Evolutionary conservation across 441 rosid species (phyloP), one percentile per base, ranked within the genome.

Genomic region (Biscutella auriculata): DNA sequence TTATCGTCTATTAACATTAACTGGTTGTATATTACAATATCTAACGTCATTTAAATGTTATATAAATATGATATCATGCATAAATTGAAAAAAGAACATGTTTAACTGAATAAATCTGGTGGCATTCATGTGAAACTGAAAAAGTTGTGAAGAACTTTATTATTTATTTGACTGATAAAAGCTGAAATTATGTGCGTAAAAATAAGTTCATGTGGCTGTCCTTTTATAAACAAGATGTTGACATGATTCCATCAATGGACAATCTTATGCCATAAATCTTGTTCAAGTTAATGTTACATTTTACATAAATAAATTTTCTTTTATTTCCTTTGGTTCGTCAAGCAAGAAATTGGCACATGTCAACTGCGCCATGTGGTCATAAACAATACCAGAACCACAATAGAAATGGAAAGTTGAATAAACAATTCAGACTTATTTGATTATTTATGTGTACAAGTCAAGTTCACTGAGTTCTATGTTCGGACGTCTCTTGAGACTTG

Each of bases 91-190:
- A 14, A 8, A 21, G 7, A 25, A 62, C 52, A 62, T 43, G 25
- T 53, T 43, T 63, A 64, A 21, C 10, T 47, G 28, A 1, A 40
- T 30, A 43, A 39, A 56, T 56, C 23, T 47, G 37, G 45, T 57
- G 44, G 30, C 21, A 25, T 25, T 50, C 32, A 65, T 49, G 52
- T 65, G 57, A 40, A 65, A 57, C 47, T 43, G 40, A n/a, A 50
- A 51, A 59, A 58, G 12, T 13, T 35, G 28, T 19, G 35, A 43
- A 17, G 21, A 6, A 2, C 12, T 57, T 7, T 19, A 57, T 50
- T 34, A 59, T 57, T 50, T 41, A 34, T 9, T 57, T 51, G 53
- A 42, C 59, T 66, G 30, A 9, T 25, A n/a, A 57, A 50, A 45
- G 26, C 25, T 41, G 12, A 1, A 40, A 10, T 48, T 49, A 48